A percentile compares a stretch with the other conserved stretches of the same genome.
phyloP scores from a whole-genome alignment of 2,329 filamentous ascomycete genomes.

The Mycosphaerelloides madeirae region DNA sequence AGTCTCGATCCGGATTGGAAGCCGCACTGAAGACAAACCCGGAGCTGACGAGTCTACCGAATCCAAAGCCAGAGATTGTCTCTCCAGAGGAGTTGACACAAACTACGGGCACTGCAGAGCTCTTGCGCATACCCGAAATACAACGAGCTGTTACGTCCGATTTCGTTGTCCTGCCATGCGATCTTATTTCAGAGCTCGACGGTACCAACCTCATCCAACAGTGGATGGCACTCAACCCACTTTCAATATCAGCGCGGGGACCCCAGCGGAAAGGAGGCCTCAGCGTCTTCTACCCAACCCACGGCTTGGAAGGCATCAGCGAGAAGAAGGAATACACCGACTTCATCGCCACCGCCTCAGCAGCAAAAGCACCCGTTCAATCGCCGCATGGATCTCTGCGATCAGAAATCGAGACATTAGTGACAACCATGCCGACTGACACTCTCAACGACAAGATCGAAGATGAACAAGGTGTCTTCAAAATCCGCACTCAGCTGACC shows the following conservation, averaged over 20 bases:
- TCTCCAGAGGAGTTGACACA: slow-evolving; percentile 71
- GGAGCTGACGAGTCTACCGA: slow-evolving; percentile 67
- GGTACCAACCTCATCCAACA: slow-evolving; percentile 79
- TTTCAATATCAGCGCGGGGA: slow-evolving; percentile 50
- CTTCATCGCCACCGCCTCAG: slow-evolving; percentile 73
- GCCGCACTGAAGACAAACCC: slow-evolving; percentile 71
- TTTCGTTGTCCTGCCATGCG: slow-evolving; percentile 88
- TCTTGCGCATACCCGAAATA: slow-evolving; percentile 79
- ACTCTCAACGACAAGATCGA: slow-evolving; percentile 80
- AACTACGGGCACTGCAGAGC: slow-evolving; percentile 83
- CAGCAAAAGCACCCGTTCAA: slow-evolving; percentile 55
- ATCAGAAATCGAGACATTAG: slow-evolving; percentile 67
- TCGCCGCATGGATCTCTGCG: slow-evolving; percentile 62
- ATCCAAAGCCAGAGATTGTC: slow-evolving; percentile 69
- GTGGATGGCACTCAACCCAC: slow-evolving; percentile 72
- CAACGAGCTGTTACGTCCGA: slow-evolving; percentile 73
- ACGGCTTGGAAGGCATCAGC: slow-evolving; percentile 58
- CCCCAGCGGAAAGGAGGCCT: slow-evolving; percentile 69
- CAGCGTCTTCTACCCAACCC: slow-evolving; percentile 87
- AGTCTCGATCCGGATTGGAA: slow-evolving; percentile 61
- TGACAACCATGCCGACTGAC: slow-evolving; percentile 83
- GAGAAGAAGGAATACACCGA: slow-evolving; percentile 91
- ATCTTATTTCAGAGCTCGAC: slow-evolving; percentile 83
- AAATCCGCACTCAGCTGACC: slow-evolving; percentile 66
- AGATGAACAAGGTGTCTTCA: slow-evolving; percentile 65